These are phyloP conservation scores for Fusarium pininemorale DNA, from an alignment of 2,329 filamentous ascomycete species.

Conservation along the genomic window DNA sequence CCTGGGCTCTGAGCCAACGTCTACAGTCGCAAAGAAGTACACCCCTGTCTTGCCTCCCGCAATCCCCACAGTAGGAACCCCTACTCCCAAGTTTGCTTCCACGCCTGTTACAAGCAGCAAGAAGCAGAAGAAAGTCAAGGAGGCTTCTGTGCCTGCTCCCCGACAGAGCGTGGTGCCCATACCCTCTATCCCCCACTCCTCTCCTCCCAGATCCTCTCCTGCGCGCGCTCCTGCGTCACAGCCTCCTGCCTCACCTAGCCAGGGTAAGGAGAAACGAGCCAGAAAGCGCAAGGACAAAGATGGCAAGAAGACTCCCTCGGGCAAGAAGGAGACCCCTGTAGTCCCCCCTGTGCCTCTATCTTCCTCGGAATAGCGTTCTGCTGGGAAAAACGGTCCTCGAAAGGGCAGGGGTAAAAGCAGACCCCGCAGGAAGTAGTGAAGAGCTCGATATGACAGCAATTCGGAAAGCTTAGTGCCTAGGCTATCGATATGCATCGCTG, in stretches of 20 bases:
- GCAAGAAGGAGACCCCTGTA: conserved; percentile 42
- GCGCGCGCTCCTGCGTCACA: conserved; percentile 26
- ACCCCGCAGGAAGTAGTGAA: not conserved
- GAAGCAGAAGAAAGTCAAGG: conserved; percentile 44
- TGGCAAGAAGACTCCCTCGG: conserved; percentile 33
- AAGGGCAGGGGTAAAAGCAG: not conserved
- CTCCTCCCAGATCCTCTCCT: conserved; percentile 40
- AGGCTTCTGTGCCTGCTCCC: conserved; percentile 44
- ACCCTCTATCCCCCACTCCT: conserved; percentile 48
- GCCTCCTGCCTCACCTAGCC: conserved; percentile 30
- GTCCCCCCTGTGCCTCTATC: conserved; percentile 34
- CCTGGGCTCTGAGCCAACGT: conserved; percentile 45
- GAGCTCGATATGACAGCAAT: not conserved
- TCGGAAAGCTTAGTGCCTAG: not conserved
- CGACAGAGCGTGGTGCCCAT: conserved; percentile 47
- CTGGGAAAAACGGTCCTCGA: not conserved
- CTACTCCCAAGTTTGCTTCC: conserved; percentile 37
- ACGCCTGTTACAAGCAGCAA: conserved; percentile 36
- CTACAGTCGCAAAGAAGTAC: conserved; percentile 42
- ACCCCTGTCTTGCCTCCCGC: conserved; percentile 47
- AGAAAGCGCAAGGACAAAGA: conserved; percentile 46
- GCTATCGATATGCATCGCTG: not conserved
- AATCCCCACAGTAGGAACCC: conserved; percentile 41
- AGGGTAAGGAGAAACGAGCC: conserved; percentile 43
- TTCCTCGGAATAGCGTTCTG: conserved; percentile 37